Conservation (phyloP, 495 filamentous ascomycete genomes). For the Hypoxylon subgilvum region DNA sequence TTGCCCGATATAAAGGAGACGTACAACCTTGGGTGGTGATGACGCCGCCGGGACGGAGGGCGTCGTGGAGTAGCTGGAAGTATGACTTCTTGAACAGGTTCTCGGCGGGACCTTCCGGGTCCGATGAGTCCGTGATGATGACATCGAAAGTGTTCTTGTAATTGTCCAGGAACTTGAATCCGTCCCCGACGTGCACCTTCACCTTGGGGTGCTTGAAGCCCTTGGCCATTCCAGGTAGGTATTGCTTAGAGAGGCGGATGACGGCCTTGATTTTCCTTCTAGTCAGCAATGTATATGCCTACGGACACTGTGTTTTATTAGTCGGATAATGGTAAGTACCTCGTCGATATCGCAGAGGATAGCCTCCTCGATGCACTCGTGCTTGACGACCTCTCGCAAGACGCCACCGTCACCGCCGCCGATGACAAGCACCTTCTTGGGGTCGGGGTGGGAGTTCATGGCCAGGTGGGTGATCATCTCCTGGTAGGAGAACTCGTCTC, state of each 20-base stretch:
- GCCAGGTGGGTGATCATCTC: conserved; percentile 99
- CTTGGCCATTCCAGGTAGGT: conserved; percentile 91
- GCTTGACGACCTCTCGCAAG: conserved; percentile 97
- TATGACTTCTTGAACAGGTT: conserved; percentile 97
- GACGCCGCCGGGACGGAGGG: conserved; percentile 92
- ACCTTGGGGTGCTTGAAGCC: conserved; percentile 93
- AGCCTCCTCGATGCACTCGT: conserved; percentile 90
- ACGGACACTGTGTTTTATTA: neutral
- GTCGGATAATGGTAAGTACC: conserved; percentile 56
- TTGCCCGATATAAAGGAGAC: conserved; percentile 67
- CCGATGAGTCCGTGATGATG: conserved; percentile 98
- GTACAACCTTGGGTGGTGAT: conserved; percentile 99
- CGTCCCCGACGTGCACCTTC: conserved; percentile 89
- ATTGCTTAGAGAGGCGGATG: conserved; percentile 97
- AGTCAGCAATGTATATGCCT: conserved; percentile 9
- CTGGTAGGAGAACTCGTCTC: conserved; percentile 99
- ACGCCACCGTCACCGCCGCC: conserved; percentile 97
- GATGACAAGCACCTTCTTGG: conserved; percentile 97
- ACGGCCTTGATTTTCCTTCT: conserved; percentile 67
- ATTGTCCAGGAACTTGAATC: conserved; percentile 94
- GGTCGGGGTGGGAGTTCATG: conserved; percentile 97
- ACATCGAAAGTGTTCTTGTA: conserved; percentile 96
- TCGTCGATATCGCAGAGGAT: conserved; percentile 98
- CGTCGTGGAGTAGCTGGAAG: conserved; percentile 88
- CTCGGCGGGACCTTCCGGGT: conserved; percentile 96